phyloP scores from a whole-genome alignment of 2,329 filamentous ascomycete genomes.

The Botrytis porri region DNA sequence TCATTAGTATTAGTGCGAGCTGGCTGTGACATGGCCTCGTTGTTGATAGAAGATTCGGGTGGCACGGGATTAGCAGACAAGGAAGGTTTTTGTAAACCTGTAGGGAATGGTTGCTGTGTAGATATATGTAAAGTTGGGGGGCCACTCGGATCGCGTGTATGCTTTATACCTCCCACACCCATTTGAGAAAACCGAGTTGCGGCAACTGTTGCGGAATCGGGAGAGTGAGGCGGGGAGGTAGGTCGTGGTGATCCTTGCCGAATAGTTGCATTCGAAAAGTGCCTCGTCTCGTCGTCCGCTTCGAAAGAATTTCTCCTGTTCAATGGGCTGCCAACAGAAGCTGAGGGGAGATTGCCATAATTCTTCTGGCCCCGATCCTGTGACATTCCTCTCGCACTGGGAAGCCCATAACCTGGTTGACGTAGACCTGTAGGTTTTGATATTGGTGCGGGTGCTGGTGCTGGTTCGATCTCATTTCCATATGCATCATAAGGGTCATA shows the following conservation, averaged over 20 bases:
- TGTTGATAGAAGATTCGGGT: not conserved
- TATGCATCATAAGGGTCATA: constrained; percentile 44
- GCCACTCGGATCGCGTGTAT: constrained; percentile 27
- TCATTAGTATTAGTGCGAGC: constrained; percentile 24
- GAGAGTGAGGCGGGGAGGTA: constrained; percentile 16
- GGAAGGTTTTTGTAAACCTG: constrained; percentile 28
- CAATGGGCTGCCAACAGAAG: constrained; percentile 24
- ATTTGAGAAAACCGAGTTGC: constrained; percentile 37
- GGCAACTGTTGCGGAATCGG: constrained; percentile 9
- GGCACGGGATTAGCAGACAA: constrained; percentile 12
- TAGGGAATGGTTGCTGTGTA: constrained; percentile 28
- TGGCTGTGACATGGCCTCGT: not conserved
- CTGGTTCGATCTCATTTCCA: constrained; percentile 41
- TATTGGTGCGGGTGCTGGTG: constrained; percentile 27
- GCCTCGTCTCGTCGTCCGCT: constrained; percentile 50
- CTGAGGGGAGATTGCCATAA: constrained; percentile 36
- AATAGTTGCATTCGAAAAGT: constrained; percentile 43
- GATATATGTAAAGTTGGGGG: constrained; percentile 31
- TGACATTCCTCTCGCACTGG: constrained; percentile 21
- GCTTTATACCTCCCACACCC: constrained; percentile 23
- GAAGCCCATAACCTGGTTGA: constrained; percentile 41
- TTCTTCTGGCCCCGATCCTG: constrained; percentile 29
- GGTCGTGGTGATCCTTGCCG: constrained; percentile 26
- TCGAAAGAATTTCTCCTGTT: constrained; percentile 50
- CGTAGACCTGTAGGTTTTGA: constrained; percentile 44